Conservation (phyloP, 495 filamentous ascomycete species). For the Clavariopsis aquatica region DNA sequence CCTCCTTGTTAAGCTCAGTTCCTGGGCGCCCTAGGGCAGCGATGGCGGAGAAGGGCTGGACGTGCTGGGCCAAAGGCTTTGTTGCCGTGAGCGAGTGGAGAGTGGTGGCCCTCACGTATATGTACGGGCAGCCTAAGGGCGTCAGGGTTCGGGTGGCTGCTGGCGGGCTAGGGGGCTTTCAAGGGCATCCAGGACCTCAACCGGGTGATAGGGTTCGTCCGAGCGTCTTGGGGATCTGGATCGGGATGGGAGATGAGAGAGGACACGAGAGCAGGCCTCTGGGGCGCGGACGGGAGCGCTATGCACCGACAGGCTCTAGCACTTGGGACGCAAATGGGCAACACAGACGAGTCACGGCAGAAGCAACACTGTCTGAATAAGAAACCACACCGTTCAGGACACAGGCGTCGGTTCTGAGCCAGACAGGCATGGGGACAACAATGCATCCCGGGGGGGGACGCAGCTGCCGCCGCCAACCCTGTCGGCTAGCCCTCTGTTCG, state of each 20-base stretch:
- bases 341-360: conserved; percentile 40
- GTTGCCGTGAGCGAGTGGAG: conserved; percentile 39
- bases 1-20: conserved; percentile 40
- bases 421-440: conserved; percentile 28
- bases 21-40: conserved; percentile 35
- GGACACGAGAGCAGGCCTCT: conserved; percentile 32
- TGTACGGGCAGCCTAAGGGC: conserved; percentile 40
- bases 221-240: conserved; percentile 39
- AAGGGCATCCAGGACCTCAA: conserved; percentile 31
- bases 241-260: conserved; percentile 30
- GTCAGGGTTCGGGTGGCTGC: conserved; percentile 40
- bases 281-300: conserved; percentile 25
- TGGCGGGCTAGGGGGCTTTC: conserved; percentile 29
- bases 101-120: conserved; percentile 41
- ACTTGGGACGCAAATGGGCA: conserved; percentile 36
- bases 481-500: conserved; percentile 29
- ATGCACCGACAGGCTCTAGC: conserved; percentile 25
- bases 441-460: conserved; percentile 37
- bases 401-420: conserved; percentile 24
- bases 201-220: conserved; percentile 41
- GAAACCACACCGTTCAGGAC: conserved; percentile 23
- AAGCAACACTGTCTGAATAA: conserved; percentile 36
- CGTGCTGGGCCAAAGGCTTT: conserved; percentile 36
- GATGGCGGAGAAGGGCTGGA: conserved; percentile 35
- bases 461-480: conserved; percentile 30